Conservation (phyloP, 2,329 filamentous ascomycete genomes). For the Blastomyces parvus region DNA sequence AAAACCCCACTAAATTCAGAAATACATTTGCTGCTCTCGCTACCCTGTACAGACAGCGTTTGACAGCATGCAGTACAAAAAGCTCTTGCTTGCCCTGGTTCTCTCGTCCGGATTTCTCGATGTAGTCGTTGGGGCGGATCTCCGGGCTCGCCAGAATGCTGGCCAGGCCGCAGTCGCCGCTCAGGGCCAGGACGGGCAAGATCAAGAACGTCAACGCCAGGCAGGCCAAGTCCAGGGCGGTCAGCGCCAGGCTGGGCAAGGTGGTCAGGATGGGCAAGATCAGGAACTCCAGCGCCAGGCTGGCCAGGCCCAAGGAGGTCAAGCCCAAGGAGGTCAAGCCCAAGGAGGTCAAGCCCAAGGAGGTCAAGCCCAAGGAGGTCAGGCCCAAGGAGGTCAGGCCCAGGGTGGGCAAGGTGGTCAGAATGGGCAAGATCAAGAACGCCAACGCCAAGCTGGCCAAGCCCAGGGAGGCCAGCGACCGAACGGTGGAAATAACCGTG, state of each 20-base stretch:
- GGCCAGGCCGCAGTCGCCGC: background rate
- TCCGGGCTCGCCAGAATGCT: slow-evolving; percentile 2
- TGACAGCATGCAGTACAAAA: slow-evolving; percentile 11
- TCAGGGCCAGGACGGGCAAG: background rate
- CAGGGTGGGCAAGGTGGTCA: background rate
- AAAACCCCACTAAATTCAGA: background rate
- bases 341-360: background rate
- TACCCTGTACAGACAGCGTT: background rate
- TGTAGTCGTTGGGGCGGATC: slow-evolving; percentile 2
- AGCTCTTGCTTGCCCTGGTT: slow-evolving; percentile 8
- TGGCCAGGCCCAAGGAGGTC: background rate
- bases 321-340: background rate
- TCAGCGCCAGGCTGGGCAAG: background rate
- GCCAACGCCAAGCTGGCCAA: no score
- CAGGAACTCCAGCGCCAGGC: background rate
- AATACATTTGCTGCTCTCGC: background rate
- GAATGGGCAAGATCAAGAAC: background rate
- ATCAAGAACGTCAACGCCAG: background rate
- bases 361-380: background rate
- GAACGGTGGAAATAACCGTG: slow-evolving; percentile 4
- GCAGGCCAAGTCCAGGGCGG: background rate
- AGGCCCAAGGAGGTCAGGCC: background rate
- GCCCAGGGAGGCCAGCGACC: background rate
- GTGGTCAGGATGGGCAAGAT: background rate
- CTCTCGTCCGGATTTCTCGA: slow-evolving; percentile 8